phyloP scores from a whole-genome alignment of 352 stramenopile species.

The Phytophthora brassicae region DNA sequence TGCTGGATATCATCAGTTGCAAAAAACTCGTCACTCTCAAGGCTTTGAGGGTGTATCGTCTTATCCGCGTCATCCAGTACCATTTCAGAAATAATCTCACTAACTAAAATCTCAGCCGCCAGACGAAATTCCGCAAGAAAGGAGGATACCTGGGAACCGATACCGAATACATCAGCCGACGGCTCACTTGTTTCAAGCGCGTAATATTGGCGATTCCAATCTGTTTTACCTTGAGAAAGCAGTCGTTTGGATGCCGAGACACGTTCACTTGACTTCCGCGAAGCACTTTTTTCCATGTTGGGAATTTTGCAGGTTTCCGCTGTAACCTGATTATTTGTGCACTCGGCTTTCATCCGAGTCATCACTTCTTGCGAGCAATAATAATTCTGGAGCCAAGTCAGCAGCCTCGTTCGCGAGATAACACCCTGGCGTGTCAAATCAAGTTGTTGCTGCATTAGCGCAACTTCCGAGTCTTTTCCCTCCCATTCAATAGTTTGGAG shows the following conservation, averaged over 20 bases:
- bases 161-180: slow-evolving; percentile 12
- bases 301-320: slow-evolving; percentile 9
- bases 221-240: slow-evolving; percentile 2
- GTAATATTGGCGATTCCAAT: slow-evolving; percentile 35
- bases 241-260: slow-evolving; percentile 20
- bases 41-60: slow-evolving; percentile 12
- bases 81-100: slow-evolving; percentile 44
- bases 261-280: not conserved
- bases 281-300: slow-evolving; percentile 2
- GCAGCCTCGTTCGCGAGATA: slow-evolving; percentile 42
- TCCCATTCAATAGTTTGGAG: slow-evolving; percentile 66
- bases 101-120: slow-evolving; percentile 32
- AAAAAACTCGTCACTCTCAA: slow-evolving; percentile 41
- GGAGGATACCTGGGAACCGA: slow-evolving; percentile 27
- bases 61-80: slow-evolving; percentile 26
- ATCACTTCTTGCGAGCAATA: slow-evolving; percentile 39
- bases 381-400: slow-evolving; percentile 45
- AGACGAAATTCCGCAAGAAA: slow-evolving; percentile 44
- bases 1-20: slow-evolving; percentile 32
- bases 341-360: slow-evolving; percentile 16
- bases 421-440: slow-evolving; percentile 43
- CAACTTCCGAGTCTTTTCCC: slow-evolving; percentile 38
- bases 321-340: slow-evolving; percentile 21
- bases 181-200: slow-evolving; percentile 1
- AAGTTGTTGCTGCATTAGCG: slow-evolving; percentile 55